Percentiles rank a stretch among this genome's conserved stretches.
phyloP scores from a whole-genome alignment of 2,329 filamentous ascomycete species.

The Colletotrichum filicis region DNA sequence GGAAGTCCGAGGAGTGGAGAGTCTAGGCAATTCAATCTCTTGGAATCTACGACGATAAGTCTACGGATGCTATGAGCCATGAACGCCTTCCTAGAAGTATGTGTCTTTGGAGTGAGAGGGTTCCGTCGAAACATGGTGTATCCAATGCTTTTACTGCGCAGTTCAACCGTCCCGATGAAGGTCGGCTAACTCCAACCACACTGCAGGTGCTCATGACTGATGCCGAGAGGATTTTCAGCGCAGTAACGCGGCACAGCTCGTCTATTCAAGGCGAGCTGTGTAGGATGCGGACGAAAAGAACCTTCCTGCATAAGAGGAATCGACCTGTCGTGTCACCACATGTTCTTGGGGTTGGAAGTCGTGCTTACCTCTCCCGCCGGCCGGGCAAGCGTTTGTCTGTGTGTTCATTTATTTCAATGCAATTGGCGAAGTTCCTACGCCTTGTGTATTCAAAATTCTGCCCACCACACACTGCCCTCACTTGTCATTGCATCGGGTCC shows the following conservation, averaged over 20 bases:
- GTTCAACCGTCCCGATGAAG: no score
- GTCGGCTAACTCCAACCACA: neutral
- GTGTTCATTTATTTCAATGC: no score
- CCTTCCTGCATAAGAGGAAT: neutral
- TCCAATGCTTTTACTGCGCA: no score
- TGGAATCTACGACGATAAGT: neutral
- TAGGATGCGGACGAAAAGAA: neutral
- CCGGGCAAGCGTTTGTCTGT: neutral
- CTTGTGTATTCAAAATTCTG: neutral
- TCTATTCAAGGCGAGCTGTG: neutral
- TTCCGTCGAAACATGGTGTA: no score
- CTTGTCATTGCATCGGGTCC: no score
- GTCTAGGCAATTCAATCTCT: neutral
- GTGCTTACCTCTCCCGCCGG: neutral
- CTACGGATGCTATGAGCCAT: neutral
- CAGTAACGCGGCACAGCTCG: conserved; percentile 1
- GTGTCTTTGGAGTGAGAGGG: neutral
- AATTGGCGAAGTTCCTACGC: no score
- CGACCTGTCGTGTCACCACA: neutral
- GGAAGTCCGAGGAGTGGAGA: neutral
- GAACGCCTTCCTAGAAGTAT: neutral
- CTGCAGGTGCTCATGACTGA: neutral
- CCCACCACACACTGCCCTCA: no score
- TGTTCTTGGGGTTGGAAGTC: neutral
- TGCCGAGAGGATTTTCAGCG: neutral